Evolutionary conservation across 2,329 filamentous ascomycete genomes (phyloP).

Genomic region (Cryphonectria naterciae): DNA sequence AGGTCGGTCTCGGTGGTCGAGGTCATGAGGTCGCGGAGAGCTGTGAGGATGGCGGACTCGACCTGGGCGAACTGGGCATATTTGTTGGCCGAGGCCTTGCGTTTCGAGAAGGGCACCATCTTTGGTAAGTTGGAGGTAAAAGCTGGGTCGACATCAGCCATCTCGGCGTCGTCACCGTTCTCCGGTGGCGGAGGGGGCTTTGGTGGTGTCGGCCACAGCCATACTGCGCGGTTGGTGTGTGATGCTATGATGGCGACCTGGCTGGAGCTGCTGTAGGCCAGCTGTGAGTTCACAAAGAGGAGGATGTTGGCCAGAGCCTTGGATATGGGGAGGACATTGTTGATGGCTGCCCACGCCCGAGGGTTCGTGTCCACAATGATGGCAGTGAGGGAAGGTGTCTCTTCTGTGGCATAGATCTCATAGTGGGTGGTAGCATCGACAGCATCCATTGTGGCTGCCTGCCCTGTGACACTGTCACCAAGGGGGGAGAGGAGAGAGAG

Average conservation of each 20-base stretch:
- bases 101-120: neutral
- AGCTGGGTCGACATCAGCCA: constrained; percentile 49
- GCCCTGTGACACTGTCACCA: constrained; percentile 13
- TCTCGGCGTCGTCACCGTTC: constrained; percentile 54
- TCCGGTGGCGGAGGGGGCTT: constrained; percentile 29
- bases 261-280: constrained; percentile 92
- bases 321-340: constrained; percentile 75
- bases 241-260: constrained; percentile 90
- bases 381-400: constrained; percentile 80
- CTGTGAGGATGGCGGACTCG: constrained; percentile 76
- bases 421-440: constrained; percentile 66
- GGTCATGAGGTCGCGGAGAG: constrained; percentile 73
- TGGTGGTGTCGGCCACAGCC: constrained; percentile 75
- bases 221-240: constrained; percentile 82
- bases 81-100: constrained; percentile 71
- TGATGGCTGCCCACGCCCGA: constrained; percentile 81
- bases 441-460: constrained; percentile 51
- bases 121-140: constrained; percentile 35
- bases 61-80: constrained; percentile 90
- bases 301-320: constrained; percentile 86
- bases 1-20: constrained; percentile 69
- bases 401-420: constrained; percentile 56
- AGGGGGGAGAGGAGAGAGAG: constrained; percentile 1
- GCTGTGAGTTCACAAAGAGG: constrained; percentile 95
- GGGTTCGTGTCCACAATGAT: constrained; percentile 97